Base-by-base conservation (phyloP, 306 rosid species). In the Echinosophora koreensis region DNA sequence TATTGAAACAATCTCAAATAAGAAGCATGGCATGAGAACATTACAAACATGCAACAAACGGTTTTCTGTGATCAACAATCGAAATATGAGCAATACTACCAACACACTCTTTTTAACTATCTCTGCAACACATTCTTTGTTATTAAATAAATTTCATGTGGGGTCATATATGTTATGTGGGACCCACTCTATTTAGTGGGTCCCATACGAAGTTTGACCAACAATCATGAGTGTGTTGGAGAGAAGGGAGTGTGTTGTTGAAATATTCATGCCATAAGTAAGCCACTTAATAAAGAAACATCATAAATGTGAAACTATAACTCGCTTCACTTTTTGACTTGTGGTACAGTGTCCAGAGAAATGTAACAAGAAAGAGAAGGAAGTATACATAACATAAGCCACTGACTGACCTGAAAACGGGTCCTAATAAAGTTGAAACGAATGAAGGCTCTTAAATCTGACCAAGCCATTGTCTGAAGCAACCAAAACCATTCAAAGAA, bases 351-450 rank as follows among this genome's bases (percentile, higher is more conserved):
- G 30, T 28, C 30, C 2, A 28, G 30, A 28, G 30, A 28, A 28
- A 28, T 1, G 30, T 28, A 28, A 28, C 30, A 28, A 1, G 30
- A 11, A 34, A 12, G 7, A 16, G 47, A 4, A 14, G 35, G 16
- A 39, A 39, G 46, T 7, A 42, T 44, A 2, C 68, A 54, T 4
- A 79, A 54, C n/a, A n/a, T 5, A 77, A 65, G 71, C 68, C 82
- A 74, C 84, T 74, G 72, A 90, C 96, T 74, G 72, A 90, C 96
- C 93, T 86, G 90, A 79, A 83, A 80, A 22, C 49, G 66, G 28
- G 81, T 81, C 10, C 83, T 73, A 27, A 84, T 42, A 74, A 64
- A 64, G 44, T 49, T 77, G 72, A 86, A 84, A 67, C 86, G 59
- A 79, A 81, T 86, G 71, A 82, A 67, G 65, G 85, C 73, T 79